Base-by-base conservation (phyloP, 2,329 filamentous ascomycete species). In the Aquanectria penicillioides region DNA sequence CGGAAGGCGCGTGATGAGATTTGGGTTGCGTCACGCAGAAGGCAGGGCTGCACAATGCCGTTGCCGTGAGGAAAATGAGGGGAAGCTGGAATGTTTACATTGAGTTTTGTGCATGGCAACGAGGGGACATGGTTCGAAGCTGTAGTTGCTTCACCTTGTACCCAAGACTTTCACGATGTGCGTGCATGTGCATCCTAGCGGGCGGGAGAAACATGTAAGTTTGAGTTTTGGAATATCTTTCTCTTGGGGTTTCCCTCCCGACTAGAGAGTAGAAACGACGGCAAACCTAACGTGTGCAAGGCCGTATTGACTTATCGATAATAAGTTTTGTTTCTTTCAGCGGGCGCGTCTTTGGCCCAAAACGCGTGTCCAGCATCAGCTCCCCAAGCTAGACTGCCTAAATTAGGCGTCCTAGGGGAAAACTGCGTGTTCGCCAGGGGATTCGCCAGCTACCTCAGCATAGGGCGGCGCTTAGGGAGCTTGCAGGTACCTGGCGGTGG, bases 71-170 rank as follows among this genome's bases (percentile, higher is more conserved):
- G 25, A 28, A 25, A 36, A 20, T 22, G 17, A 36, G 29, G 20
- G 22, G 29, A 22, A 31, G 28, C 18, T 25, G 36, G 37, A 52
- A 52, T 52, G 49, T 44, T 22, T 52, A 43, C 37, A 36, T 50
- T 50, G 23, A 15, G 34, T 25, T n/a, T n/a, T 43, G 18, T 25
- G 11, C 49, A 43, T 41, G 49, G 37, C 49, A 52, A 52, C 49
- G 20, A 43, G 38, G 17, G n/a, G 11, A 40, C 15, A 31, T 18
- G 17, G 9, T 28, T 15, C 36, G 29, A 18, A n/a, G 12, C 22
- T 33, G 29, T 29, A 36, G 29, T n/a, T 43, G 9, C 49, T n/a
- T n/a, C n/a, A n/a, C n/a, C n/a, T n/a, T n/a, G n/a, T n/a, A n/a
- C n/a, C n/a, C n/a, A n/a, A n/a, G 23, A 25, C 23, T 8, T 26